phyloP scores from a whole-genome alignment of 805 yeast species.

The Starmerella lactis-condensi region DNA sequence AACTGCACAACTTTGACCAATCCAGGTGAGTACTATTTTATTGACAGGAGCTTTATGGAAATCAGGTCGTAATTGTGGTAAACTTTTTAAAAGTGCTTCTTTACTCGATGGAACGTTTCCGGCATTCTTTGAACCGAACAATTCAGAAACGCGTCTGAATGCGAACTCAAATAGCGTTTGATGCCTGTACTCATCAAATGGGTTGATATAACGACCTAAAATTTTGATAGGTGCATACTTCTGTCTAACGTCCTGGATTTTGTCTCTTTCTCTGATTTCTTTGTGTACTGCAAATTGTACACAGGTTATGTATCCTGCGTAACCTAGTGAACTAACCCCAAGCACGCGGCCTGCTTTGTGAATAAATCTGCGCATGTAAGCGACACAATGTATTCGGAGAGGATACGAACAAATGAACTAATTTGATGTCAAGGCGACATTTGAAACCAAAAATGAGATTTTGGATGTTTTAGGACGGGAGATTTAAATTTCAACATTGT shows the following conservation, averaged over 20 bases:
- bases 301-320: slow-evolving; percentile 13
- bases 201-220: slow-evolving; percentile 67
- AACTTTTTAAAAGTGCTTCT: slow-evolving; percentile 31
- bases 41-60: slow-evolving; percentile 19
- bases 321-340: slow-evolving; percentile 11
- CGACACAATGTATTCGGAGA: no score
- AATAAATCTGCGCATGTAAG: no score
- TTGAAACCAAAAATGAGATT: no score
- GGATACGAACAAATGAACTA: no score
- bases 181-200: slow-evolving; percentile 74
- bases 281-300: slow-evolving; percentile 10
- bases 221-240: slow-evolving; percentile 16
- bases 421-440: no score
- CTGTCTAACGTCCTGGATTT: slow-evolving; percentile 9
- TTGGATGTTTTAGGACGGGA: no score
- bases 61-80: slow-evolving; percentile 47
- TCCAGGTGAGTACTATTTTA: slow-evolving; percentile 56
- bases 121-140: slow-evolving; percentile 40
- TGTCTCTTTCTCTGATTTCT: slow-evolving; percentile 11
- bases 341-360: slow-evolving; percentile 2
- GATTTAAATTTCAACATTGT: no score
- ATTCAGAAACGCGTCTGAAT: slow-evolving; percentile 49
- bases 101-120: slow-evolving; percentile 38
- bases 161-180: slow-evolving; percentile 80
- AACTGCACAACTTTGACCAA: slow-evolving; percentile 78